A percentile compares a stretch with the other conserved stretches of the same genome.
These are phyloP conservation scores for Diphasiastrum complanatum DNA, from an alignment of 83 land plant genomes.

Conservation along the genomic window DNA sequence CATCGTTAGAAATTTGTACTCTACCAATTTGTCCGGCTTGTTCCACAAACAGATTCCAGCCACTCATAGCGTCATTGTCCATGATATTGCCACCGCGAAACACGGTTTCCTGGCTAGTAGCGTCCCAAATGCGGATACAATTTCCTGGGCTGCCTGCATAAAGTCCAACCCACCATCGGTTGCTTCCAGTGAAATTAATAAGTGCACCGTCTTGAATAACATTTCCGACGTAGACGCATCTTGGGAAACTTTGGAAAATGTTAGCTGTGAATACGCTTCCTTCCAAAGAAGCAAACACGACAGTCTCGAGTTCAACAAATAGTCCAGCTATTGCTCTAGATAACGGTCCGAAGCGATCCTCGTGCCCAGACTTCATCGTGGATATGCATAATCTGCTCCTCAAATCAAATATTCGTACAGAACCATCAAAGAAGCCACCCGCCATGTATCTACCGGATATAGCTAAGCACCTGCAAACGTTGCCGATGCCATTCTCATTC, in stretches of 20 bases:
- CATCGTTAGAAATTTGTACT: neutral
- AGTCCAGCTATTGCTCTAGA: constrained; percentile 15
- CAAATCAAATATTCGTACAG: constrained; percentile 5
- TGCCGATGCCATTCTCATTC: neutral
- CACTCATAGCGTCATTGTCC: constrained; percentile 8
- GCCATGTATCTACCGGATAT: neutral
- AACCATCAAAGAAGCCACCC: constrained; percentile 6
- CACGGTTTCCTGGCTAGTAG: neutral
- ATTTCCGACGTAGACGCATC: neutral
- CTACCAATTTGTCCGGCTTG: constrained; percentile 15
- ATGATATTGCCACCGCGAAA: neutral
- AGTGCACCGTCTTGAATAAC: constrained; percentile 10
- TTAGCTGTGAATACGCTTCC: constrained; percentile 6
- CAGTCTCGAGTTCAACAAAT: neutral
- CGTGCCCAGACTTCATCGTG: neutral
- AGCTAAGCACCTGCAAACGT: neutral
- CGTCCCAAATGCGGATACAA: constrained; percentile 3
- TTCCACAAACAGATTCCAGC: constrained; percentile 7
- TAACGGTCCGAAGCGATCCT: constrained; percentile 9
- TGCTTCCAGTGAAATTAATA: constrained; percentile 8
- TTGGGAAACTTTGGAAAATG: neutral
- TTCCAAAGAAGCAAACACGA: constrained; percentile 7
- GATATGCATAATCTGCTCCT: neutral
- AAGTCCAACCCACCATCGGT: constrained; percentile 2
- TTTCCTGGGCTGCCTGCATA: constrained; percentile 10